Evolutionary conservation across 2,329 filamentous ascomycete species (phyloP), one percentile per base, ranked within the genome.

Genomic region (Beauveria scarabaeidicola): DNA sequence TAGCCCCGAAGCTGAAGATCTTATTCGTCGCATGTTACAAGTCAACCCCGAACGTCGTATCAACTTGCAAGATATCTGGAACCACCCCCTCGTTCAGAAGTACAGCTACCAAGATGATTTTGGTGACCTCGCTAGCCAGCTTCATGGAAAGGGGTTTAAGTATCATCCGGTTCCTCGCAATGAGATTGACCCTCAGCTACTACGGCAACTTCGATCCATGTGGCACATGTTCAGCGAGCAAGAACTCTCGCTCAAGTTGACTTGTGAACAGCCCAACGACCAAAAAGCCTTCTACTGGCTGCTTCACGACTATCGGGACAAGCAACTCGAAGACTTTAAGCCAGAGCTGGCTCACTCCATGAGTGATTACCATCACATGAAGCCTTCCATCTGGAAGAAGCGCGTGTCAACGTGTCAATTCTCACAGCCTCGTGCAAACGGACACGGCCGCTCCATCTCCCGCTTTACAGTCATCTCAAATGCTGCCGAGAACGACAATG

Each of bases 201-300:
- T 97, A 52, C 84, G 91, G 46, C 93, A 96, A 71, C 79, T 99
- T 63, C 88, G 89, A 61, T 93, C 91, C 2, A 81, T 97, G 67
- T 97, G 91, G 92, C 92, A 97, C 75, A 89, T 87, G 66, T 88
- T 90, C 64, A 84, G 83, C 38, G 88, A 93, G 65, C 82, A 88
- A 29, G 81, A 86, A 19, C 74, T 97, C 23, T 80, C 88, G 25
- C 77, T 84, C 59, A 87, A 85, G 67, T 78, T 97, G n/a, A 73
- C 81, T 13, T 83, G 77, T 63, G 74, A 83, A 36, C 81, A 85
- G 84, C 78, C 83, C 5, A 97, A 96, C 64, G 90, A 96, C 59
- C 91, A 97, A 69, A 96, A 96, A 69, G 81, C 93, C 65, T 97
- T 97, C 72, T 99, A 97, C 72, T 88, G 86, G 73, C 82, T 95